A percentile compares a stretch with the other conserved stretches of the same genome.
Conservation (phyloP, 1,284 basidiomycete species). For the Ustilago trichophora region DNA sequence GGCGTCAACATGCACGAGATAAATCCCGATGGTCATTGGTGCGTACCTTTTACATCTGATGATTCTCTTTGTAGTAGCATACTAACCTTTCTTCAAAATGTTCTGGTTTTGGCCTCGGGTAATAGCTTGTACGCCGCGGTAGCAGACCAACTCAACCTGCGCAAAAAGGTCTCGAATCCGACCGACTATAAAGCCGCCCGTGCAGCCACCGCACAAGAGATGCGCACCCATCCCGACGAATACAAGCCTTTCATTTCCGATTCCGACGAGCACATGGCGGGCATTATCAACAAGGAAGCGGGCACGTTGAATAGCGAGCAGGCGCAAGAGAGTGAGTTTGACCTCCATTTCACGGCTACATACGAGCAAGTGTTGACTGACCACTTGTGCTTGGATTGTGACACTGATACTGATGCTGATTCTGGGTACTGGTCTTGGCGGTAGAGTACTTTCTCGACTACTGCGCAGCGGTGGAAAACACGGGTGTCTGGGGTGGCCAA, state of each 20-base stretch:
- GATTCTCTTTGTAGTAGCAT: too few species aligned
- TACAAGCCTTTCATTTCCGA: constrained; percentile 91
- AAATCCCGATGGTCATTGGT: constrained; percentile 90
- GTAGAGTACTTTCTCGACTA: constrained; percentile 80
- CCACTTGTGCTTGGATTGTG: too few species aligned
- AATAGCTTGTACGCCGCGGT: constrained; percentile 82
- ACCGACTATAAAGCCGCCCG: constrained; percentile 71
- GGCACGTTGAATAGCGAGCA: constrained; percentile 70
- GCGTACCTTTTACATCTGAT: background rate
- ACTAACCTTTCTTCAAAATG: too few species aligned
- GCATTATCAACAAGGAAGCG: constrained; percentile 79
- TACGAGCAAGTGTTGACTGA: too few species aligned
- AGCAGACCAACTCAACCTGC: constrained; percentile 75
- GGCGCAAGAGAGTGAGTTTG: constrained; percentile 55
- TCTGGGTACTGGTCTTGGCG: too few species aligned
- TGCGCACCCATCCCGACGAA: constrained; percentile 83
- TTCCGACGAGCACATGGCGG: constrained; percentile 66
- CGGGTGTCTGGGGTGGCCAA: constrained; percentile 94
- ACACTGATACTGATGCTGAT: too few species aligned
- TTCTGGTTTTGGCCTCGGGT: too few species aligned
- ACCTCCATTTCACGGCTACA: too few species aligned
- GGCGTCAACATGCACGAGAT: constrained; percentile 70
- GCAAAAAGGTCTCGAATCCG: constrained; percentile 30
- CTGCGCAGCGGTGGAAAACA: constrained; percentile 81
- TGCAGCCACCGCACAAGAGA: constrained; percentile 80